These are phyloP conservation scores for Pterocarpus santalinus DNA, from an alignment of 306 rosid species.

Conservation along the genomic window DNA sequence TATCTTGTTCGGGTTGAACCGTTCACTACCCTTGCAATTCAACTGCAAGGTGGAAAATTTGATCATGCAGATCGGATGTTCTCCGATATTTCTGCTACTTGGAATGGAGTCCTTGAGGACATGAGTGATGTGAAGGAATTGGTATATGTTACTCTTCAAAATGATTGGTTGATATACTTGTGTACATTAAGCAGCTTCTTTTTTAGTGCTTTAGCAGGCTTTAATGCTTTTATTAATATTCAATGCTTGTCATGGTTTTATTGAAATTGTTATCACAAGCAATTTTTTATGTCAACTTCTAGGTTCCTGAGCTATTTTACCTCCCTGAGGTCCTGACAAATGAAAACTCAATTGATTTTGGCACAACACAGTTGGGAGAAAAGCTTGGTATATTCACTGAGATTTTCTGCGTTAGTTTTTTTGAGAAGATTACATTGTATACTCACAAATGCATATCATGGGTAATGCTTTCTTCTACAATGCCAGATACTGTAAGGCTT, in stretches of 20 bases:
- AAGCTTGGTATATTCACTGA: constrained; percentile 75
- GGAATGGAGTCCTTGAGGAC: constrained; percentile 97
- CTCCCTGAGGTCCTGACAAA: constrained; percentile 94
- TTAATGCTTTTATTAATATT: constrained; percentile 29
- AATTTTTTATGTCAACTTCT: constrained; percentile 28
- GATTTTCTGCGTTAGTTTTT: constrained; percentile 38
- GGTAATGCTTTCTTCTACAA: constrained; percentile 46
- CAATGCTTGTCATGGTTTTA: constrained; percentile 44
- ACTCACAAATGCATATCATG: constrained; percentile 31
- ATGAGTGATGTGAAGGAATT: constrained; percentile 99
- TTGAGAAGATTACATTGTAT: constrained; percentile 22
- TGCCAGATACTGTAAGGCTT: constrained; percentile 82
- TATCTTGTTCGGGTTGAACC: constrained; percentile 99
- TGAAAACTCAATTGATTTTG: constrained; percentile 95
- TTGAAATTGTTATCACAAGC: constrained; percentile 27
- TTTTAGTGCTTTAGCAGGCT: constrained; percentile 22
- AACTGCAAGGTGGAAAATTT: constrained; percentile 97
- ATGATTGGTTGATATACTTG: constrained; percentile 39
- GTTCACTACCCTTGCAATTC: constrained; percentile 93
- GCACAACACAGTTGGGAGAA: constrained; percentile 91
- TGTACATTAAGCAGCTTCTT: constrained; percentile 14
- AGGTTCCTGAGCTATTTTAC: constrained; percentile 99
- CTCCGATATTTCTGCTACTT: constrained; percentile 88
- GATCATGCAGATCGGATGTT: constrained; percentile 99
- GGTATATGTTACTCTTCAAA: constrained; percentile 63